Base-by-base conservation (phyloP, 1,139 yeast genomes). In the Scheffersomyces quercinus region DNA sequence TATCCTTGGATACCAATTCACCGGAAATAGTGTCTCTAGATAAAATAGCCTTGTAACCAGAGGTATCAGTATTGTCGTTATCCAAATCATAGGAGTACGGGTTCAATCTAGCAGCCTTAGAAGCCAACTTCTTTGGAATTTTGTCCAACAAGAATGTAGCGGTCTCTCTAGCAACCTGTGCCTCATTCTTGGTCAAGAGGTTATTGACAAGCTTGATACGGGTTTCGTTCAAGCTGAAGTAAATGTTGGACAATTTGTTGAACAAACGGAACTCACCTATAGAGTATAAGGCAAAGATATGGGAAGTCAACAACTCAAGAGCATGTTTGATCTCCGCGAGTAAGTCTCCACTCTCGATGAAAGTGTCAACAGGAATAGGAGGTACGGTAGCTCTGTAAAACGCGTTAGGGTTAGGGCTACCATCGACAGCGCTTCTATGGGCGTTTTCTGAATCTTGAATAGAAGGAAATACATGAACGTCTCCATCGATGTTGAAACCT, bases 21-120 rank as follows among this genome's bases (percentile, higher is more conserved):
- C 95, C 96, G 13, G 85, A 68, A 16, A 63, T 52, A 6, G 79
- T 68, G 53, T 83, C 82, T 67, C 93, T 77, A 0, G 89, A 77
- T 51, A 84, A 68, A 36, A 85, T 75, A 1, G 91, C 81, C 58
- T 85, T 87, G 57, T 86, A 85, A 24, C 93, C 96, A 13, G 88
- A 79, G 34, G 85, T 79, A 60, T 88, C 96, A 42, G 83, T 68
- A 46, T 67, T 57, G 34, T 59, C 55, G 51, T 70, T 65, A 49
- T 71, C 77, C 53, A 71, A 70, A 54, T 71, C 79, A 49, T 68
- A 70, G 20, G 69, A 62, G 15, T 54, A 54, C 9, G 65, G 62
- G 47, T 70, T 70, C 55, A 71, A 64, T 53, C 79, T 65, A 5
- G 75, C 74, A 20, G 75, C 53, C 47, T 61, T 64, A n/a, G 78